Percentiles rank a stretch among this genome's conserved stretches.
These are phyloP conservation scores for Colletotrichum trifolii DNA, from an alignment of 2,329 filamentous ascomycete genomes.

Conservation along the genomic window DNA sequence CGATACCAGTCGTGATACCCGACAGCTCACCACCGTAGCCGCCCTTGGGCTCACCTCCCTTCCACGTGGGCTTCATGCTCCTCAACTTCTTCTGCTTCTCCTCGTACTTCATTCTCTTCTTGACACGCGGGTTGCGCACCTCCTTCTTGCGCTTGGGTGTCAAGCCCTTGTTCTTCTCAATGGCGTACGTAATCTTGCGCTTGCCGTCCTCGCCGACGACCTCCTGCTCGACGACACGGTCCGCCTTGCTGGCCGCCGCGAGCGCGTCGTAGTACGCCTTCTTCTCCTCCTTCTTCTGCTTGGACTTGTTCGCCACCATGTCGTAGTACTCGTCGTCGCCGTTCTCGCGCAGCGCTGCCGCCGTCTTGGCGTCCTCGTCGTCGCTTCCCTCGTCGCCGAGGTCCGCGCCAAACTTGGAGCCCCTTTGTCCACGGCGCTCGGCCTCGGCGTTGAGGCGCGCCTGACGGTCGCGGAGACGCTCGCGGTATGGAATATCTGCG, in stretches of 20 bases:
- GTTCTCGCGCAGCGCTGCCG: slow-evolving; percentile 61
- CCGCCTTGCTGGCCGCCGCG: slow-evolving; percentile 70
- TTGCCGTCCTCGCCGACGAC: slow-evolving; percentile 85
- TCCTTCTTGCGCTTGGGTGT: slow-evolving; percentile 93
- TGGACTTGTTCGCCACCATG: slow-evolving; percentile 78
- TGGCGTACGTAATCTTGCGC: slow-evolving; percentile 90
- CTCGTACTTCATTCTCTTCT: slow-evolving; percentile 97
- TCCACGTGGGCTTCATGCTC: slow-evolving; percentile 86
- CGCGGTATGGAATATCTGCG: slow-evolving; percentile 85
- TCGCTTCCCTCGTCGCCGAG: slow-evolving; percentile 69
- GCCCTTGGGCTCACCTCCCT: slow-evolving; percentile 84
- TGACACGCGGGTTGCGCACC: slow-evolving; percentile 92
- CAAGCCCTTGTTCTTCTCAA: slow-evolving; percentile 97
- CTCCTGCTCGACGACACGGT: slow-evolving; percentile 73
- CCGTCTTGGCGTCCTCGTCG: slow-evolving; percentile 70
- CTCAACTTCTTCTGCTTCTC: slow-evolving; percentile 97
- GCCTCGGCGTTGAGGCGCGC: slow-evolving; percentile 90
- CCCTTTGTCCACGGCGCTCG: slow-evolving; percentile 80
- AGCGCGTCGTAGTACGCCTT: slow-evolving; percentile 65
- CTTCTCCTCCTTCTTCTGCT: slow-evolving; percentile 80
- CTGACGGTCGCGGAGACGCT: slow-evolving; percentile 87
- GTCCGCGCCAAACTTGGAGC: slow-evolving; percentile 70
- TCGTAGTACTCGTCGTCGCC: slow-evolving; percentile 88
- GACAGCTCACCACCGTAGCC: slow-evolving; percentile 93
- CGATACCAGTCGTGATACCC: slow-evolving; percentile 92